These are phyloP conservation scores for Neocucurbitaria cava DNA, from an alignment of 2,329 filamentous ascomycete genomes.

Conservation along the genomic window DNA sequence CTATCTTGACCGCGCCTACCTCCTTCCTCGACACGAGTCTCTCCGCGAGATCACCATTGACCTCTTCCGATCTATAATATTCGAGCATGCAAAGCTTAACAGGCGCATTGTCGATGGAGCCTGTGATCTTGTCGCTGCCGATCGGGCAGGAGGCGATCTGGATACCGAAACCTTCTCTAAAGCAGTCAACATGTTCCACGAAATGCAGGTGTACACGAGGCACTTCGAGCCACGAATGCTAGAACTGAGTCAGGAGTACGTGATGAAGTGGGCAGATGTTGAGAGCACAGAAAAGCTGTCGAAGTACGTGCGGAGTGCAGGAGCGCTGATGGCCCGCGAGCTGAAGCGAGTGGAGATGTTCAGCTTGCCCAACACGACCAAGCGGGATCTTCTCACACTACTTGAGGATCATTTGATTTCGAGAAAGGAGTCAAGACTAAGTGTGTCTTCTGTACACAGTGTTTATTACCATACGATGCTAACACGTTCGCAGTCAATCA, in stretches of 20 bases:
- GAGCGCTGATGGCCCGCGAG: constrained; percentile 74
- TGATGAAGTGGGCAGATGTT: constrained; percentile 72
- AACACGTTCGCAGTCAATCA: constrained; percentile 56
- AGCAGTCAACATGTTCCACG: constrained; percentile 81
- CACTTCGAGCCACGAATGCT: constrained; percentile 82
- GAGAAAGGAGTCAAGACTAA: constrained; percentile 63
- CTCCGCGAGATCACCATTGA: constrained; percentile 82
- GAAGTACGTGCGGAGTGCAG: constrained; percentile 75
- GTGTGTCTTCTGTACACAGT: neutral
- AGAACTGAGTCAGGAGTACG: constrained; percentile 70
- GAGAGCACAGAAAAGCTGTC: constrained; percentile 70
- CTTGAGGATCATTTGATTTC: constrained; percentile 77
- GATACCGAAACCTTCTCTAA: constrained; percentile 73
- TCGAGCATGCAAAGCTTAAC: constrained; percentile 61
- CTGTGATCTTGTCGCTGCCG: constrained; percentile 76
- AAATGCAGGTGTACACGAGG: constrained; percentile 80
- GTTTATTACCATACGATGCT: neutral
- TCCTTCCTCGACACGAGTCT: constrained; percentile 76
- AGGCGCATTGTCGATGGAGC: constrained; percentile 70
- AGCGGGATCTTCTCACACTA: constrained; percentile 74
- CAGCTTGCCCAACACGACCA: constrained; percentile 83
- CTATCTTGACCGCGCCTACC: constrained; percentile 89
- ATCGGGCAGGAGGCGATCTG: constrained; percentile 65
- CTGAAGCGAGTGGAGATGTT: constrained; percentile 78
- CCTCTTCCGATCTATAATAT: constrained; percentile 73